phyloP scores from a whole-genome alignment of 257 asterid genomes.

The Fraxinus excelsior region DNA sequence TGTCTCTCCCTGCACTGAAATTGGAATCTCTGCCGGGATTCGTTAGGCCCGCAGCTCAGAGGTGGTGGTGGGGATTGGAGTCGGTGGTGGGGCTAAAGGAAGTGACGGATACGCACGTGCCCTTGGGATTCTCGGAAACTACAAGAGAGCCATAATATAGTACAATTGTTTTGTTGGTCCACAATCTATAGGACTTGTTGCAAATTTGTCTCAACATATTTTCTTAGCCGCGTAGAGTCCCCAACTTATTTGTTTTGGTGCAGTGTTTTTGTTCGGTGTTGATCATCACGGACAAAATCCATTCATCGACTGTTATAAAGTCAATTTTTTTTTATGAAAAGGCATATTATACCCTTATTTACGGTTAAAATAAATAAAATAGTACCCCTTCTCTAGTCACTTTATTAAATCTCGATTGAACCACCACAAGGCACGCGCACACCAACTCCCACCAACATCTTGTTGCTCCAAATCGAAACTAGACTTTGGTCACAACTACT shows the following conservation, averaged over 20 bases:
- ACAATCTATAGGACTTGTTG: not conserved
- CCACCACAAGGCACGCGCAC: too few species aligned
- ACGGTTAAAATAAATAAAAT: too few species aligned
- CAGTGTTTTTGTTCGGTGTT: too few species aligned
- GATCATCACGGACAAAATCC: too few species aligned
- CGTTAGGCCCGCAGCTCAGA: constrained; percentile 9
- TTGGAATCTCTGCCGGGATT: constrained; percentile 38
- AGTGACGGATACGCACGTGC: constrained; percentile 4
- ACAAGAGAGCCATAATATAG: constrained; percentile 23
- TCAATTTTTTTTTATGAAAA: too few species aligned
- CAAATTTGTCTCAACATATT: not conserved
- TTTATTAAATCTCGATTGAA: too few species aligned
- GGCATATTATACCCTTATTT: too few species aligned
- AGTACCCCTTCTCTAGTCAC: too few species aligned
- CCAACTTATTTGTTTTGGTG: not conserved
- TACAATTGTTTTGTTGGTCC: not conserved
- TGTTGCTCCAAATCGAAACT: too few species aligned
- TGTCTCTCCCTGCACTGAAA: constrained; percentile 26
- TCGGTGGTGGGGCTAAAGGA: constrained; percentile 23
- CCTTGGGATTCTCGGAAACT: constrained; percentile 21
- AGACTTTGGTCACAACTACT: too few species aligned
- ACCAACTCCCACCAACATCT: too few species aligned
- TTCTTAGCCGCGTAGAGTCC: not conserved
- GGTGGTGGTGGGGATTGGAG: not conserved
- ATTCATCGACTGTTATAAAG: too few species aligned